Base-by-base conservation (phyloP, 192 early-diverging fungal genomes). In the Entomortierella beljakovae region DNA sequence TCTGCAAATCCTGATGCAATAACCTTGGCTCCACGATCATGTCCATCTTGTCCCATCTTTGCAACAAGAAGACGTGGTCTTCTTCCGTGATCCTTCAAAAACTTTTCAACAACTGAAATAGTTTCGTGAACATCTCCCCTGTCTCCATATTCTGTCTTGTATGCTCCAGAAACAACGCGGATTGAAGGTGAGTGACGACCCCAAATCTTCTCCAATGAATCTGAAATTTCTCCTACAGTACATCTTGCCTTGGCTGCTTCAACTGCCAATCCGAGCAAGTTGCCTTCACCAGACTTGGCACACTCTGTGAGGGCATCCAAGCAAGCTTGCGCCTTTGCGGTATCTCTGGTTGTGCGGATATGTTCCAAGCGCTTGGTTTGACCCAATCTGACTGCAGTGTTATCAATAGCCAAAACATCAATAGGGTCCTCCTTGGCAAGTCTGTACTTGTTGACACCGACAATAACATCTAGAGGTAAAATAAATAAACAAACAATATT, bases 21-120 rank as follows among this genome's bases (percentile, higher is more conserved):
- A 9, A 96, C 95, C 85, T 96, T 96, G 55, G 95, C 95, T n/a
- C 95, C 95, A 60, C 95, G 90, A 71, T 96, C 95, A 63, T 96
- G 95, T 28, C 95, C 95, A 76, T 96, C 95, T 83, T 96, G 95
- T 54, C 95, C 95, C 93, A 95, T 95, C 84, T 96, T 96, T 57
- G 93, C 95, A 6, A 96, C 93, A 23, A 96, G 82, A 65, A 96
- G 86, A 83, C 95, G 92, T 22, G 95, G 95, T n/a, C 93, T 91
- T 40, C 94, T 89, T 79, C 95, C 95, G 22, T 92, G 86, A 28
- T 69, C 84, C 64, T 89, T 86, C 22, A 86, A 85, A 79, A 95
- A 95, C 67, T 80, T 81, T 52, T 92, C 86, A 6, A 90, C 86
- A 69, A 90, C 73, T 43, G 83, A 79, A 22, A 94, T 71, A 1